These are phyloP conservation scores for Paracorniculantispora psalliotae DNA, from an alignment of 2,329 filamentous ascomycete genomes.

Conservation along the genomic window DNA sequence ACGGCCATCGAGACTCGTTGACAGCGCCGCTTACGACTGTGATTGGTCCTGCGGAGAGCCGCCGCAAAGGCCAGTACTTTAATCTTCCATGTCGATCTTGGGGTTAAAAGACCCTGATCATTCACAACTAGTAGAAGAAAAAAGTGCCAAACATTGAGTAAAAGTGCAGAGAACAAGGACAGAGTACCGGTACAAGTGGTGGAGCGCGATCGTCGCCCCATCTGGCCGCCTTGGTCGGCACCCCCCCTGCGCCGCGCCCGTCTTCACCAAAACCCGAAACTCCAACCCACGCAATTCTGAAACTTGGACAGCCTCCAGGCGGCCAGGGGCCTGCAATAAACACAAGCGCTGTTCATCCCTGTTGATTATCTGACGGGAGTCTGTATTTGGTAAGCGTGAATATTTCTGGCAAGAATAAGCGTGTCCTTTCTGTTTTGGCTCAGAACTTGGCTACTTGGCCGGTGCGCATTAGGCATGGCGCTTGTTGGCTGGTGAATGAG, in stretches of 20 bases:
- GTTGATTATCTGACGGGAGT: no score
- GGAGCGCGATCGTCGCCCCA: neutral
- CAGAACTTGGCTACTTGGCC: no score
- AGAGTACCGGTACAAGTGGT: neutral
- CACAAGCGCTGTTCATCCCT: no score
- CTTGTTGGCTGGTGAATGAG: no score
- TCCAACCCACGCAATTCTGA: slow-evolving; percentile 6
- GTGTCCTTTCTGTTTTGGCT: no score
- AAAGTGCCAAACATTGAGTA: neutral
- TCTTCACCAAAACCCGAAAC: neutral
- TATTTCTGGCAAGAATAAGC: no score
- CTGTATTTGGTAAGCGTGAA: no score
- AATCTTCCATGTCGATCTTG: slow-evolving; percentile 2
- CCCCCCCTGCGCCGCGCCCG: no score
- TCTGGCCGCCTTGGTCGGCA: neutral
- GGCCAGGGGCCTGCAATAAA: no score
- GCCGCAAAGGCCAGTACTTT: neutral
- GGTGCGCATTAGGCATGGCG: no score
- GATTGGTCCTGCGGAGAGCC: neutral
- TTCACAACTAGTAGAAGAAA: no score
- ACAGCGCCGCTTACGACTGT: neutral
- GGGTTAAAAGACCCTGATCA: neutral
- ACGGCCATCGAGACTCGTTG: neutral
- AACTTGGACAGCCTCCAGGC: neutral
- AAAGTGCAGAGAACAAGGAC: neutral